Evolutionary conservation across 257 asterid species (phyloP).

Genomic region (Ilex asprella): DNA sequence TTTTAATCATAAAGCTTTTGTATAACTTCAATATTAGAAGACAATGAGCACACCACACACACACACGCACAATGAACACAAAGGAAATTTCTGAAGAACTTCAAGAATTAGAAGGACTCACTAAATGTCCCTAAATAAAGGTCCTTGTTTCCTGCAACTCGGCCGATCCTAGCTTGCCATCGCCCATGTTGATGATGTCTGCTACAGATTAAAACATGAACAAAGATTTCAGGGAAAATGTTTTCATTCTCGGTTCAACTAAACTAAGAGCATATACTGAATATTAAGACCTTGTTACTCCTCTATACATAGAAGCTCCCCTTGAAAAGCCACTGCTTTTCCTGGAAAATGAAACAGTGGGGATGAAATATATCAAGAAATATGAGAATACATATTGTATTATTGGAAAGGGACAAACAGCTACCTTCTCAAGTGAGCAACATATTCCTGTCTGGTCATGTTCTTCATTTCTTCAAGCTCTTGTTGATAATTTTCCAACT

Average conservation of each 20-base stretch:
- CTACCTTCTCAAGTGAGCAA: constrained; percentile 91
- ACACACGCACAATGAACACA: no score
- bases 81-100: no score
- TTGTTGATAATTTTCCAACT: constrained; percentile 84
- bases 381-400: not conserved
- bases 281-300: constrained; percentile 90
- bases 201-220: constrained; percentile 45
- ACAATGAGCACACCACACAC: no score
- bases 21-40: no score
- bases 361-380: not conserved
- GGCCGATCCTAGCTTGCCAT: constrained; percentile 99
- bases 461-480: constrained; percentile 85
- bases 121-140: constrained; percentile 96
- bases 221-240: constrained; percentile 12
- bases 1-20: no score
- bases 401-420: not conserved
- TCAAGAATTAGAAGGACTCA: constrained; percentile 25
- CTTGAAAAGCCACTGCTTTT: constrained; percentile 98
- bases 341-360: constrained; percentile 28
- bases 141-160: constrained; percentile 98
- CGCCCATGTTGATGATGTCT: constrained; percentile 99
- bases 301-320: constrained; percentile 98
- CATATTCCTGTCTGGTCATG: constrained; percentile 92
- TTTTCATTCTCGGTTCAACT: not conserved
- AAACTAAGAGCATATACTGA: not conserved